Evolutionary conservation across 345 rosid species (phyloP).

Genomic region (Balakata baccata): DNA sequence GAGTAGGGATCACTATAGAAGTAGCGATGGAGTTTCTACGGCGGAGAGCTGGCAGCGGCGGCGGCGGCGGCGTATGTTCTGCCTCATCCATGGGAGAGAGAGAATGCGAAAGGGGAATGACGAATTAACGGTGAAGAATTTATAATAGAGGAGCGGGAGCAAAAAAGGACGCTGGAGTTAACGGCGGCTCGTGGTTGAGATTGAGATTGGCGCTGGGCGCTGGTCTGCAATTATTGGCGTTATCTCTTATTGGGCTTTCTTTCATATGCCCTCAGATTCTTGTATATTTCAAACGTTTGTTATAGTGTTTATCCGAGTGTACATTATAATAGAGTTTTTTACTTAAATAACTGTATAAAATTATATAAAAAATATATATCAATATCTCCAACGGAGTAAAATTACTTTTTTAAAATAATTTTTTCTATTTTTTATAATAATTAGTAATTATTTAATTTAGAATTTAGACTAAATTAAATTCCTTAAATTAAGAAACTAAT

Average conservation of each 20-base stretch:
- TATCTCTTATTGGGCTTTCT: neutral
- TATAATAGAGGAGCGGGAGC: neutral
- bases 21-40: constrained; percentile 51
- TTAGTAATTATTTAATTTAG: too few relatives aligned
- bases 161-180: neutral
- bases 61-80: constrained; percentile 7
- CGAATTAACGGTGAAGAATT: neutral
- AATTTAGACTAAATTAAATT: too few relatives aligned
- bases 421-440: too few relatives aligned
- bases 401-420: too few relatives aligned
- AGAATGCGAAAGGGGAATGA: neutral
- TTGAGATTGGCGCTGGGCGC: too few relatives aligned
- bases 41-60: constrained; percentile 27
- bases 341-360: too few relatives aligned
- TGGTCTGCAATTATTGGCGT: neutral
- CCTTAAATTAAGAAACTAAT: too few relatives aligned
- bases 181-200: neutral
- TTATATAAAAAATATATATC: too few relatives aligned
- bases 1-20: constrained; percentile 19
- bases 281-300: too few relatives aligned
- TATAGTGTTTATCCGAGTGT: too few relatives aligned
- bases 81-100: neutral
- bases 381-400: too few relatives aligned
- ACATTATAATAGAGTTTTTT: too few relatives aligned
- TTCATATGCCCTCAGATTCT: neutral